Percentiles rank a stretch among this genome's conserved stretches.
phyloP scores from a whole-genome alignment of 2,329 filamentous ascomycete genomes.

The Fusarium algeriense region DNA sequence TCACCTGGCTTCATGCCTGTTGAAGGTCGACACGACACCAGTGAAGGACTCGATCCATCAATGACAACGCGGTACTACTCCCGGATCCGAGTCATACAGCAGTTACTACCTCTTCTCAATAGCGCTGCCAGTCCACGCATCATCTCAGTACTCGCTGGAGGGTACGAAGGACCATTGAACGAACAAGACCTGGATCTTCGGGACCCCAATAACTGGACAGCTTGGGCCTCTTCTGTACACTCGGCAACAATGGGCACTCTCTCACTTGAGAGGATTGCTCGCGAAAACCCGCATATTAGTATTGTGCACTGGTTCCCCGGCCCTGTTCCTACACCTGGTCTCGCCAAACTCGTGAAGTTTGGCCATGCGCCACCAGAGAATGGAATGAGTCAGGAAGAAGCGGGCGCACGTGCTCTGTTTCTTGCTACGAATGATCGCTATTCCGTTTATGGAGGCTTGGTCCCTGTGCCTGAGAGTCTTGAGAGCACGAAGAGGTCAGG shows the following conservation, averaged over 20 bases:
- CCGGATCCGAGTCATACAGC: conserved; percentile 2
- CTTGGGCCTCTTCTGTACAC: conserved; percentile 8
- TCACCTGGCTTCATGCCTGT: conserved; percentile 18
- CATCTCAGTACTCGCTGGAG: background rate
- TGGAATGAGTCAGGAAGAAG: background rate
- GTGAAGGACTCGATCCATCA: conserved; percentile 17
- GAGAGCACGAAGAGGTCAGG: background rate
- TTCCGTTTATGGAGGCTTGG: background rate
- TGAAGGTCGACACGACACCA: conserved; percentile 3
- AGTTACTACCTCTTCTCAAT: conserved; percentile 15
- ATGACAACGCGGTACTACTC: conserved; percentile 18
- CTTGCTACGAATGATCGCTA: background rate
- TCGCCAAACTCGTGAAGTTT: background rate
- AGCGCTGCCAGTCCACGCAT: background rate
- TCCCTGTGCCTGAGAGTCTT: background rate
- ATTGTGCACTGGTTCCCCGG: conserved; percentile 16
- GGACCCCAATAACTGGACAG: background rate
- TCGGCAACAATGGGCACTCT: conserved; percentile 20
- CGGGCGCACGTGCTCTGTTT: conserved; percentile 2
- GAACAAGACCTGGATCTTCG: background rate
- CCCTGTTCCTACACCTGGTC: background rate
- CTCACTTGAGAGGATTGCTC: background rate
- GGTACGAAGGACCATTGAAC: background rate
- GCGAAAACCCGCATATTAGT: background rate
- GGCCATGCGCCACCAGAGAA: background rate